phyloP scores from a whole-genome alignment of 768 basidiomycete species.

The Mycena epipterygia region DNA sequence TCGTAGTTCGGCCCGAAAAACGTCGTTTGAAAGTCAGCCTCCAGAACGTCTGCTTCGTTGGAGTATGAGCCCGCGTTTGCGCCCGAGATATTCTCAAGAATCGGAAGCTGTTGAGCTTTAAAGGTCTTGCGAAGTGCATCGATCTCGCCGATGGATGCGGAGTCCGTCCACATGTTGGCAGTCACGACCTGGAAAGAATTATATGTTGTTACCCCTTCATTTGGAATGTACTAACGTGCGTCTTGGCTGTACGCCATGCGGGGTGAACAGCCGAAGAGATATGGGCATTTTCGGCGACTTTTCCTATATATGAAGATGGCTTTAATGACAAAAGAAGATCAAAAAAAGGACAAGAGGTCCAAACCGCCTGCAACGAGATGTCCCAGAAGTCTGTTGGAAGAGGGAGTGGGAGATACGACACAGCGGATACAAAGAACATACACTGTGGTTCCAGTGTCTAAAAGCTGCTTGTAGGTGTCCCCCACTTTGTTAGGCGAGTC shows the following conservation, averaged over 20 bases:
- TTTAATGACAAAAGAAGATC: neutral
- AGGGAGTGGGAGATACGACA: neutral
- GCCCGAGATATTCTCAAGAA: conserved; percentile 44
- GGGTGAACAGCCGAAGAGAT: conserved; percentile 45
- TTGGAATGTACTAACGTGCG: conserved; percentile 45
- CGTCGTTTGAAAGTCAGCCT: conserved; percentile 45
- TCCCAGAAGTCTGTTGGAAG: conserved; percentile 33
- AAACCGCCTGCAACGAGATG: conserved; percentile 40
- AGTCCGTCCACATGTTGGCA: conserved; percentile 35
- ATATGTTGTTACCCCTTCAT: neutral
- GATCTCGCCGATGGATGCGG: conserved; percentile 32
- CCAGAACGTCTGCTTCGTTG: no score
- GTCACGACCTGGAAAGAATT: conserved; percentile 29
- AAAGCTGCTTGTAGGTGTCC: conserved; percentile 38
- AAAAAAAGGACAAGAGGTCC: neutral
- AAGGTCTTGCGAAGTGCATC: conserved; percentile 37
- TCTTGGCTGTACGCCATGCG: conserved; percentile 53
- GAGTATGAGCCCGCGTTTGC: conserved; percentile 42
- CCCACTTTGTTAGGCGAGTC: conserved; percentile 30
- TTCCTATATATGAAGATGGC: neutral
- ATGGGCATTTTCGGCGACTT: conserved; percentile 51
- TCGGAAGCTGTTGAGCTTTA: conserved; percentile 39
- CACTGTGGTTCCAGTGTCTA: conserved; percentile 34
- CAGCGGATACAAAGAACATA: neutral
- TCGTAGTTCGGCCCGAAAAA: conserved; percentile 51